Conservation (phyloP, 441 rosid species). For the Mallotus repandus region DNA sequence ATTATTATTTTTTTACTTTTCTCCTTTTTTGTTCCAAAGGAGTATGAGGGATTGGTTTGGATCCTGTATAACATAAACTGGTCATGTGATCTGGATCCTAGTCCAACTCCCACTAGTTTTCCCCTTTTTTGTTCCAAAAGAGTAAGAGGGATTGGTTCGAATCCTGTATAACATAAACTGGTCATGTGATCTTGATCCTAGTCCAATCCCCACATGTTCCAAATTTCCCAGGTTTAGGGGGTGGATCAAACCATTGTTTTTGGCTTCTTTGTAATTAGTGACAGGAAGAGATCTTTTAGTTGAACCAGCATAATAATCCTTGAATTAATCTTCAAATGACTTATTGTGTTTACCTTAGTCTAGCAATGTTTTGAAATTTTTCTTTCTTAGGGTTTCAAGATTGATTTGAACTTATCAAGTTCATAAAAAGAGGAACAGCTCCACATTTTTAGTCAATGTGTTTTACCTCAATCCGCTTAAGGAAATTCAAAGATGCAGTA, state of each 20-base stretch:
- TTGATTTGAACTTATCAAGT: no score
- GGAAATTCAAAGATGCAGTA: no score
- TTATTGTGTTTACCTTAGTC: no score
- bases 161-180: neutral
- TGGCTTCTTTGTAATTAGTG: neutral
- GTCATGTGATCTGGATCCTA: conserved; percentile 3
- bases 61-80: neutral
- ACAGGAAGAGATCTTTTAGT: neutral
- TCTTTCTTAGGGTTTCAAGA: no score
- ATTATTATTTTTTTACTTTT: neutral
- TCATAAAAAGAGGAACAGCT: no score
- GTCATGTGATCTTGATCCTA: conserved; percentile 5
- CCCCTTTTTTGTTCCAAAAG: neutral
- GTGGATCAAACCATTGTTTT: neutral
- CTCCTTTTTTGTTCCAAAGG: neutral
- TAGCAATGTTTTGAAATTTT: no score
- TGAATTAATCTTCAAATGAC: neutral
- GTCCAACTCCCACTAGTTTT: no score
- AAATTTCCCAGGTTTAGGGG: neutral
- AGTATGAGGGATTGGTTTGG: neutral
- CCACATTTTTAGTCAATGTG: no score
- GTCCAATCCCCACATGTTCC: neutral
- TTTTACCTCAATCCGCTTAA: no score
- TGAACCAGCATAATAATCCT: conserved; percentile 7
- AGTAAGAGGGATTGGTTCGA: neutral